Base-by-base conservation (phyloP, 108 stramenopile species). In the Nitzschia inconspicua region DNA sequence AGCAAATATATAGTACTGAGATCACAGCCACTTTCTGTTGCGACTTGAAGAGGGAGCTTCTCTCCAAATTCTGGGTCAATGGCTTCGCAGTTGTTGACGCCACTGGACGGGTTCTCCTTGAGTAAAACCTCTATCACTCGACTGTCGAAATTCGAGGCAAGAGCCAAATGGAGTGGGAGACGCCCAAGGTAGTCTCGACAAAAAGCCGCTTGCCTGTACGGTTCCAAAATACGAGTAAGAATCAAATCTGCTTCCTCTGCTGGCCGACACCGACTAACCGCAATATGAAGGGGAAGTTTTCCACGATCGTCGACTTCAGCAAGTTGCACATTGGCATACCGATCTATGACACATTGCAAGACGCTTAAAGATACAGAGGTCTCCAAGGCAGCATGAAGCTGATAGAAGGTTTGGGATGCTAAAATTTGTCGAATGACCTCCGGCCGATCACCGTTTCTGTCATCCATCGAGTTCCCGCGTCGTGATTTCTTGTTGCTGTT, bases 381-480 rank as follows among this genome's bases (percentile, higher is more conserved):
- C 54, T 69, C 54, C 28, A 81, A 30, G 2, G 80, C 80, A 5
- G 80, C 76, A 47, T 81, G 80, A 2, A 81, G 42, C 27, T 75
- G 43, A 30, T 75, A 42, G 32, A 79, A 79, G 6, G 49, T 31
- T 25, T 64, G 66, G n/a, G n/a, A n/a, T n/a, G n/a, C n/a, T n/a
- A n/a, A n/a, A n/a, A n/a, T n/a, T n/a, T n/a, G n/a, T n/a, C n/a
- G n/a, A n/a, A n/a, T n/a, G n/a, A n/a, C n/a, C n/a, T n/a, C n/a
- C n/a, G n/a, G n/a, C n/a, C n/a, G n/a, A n/a, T n/a, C n/a, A n/a
- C n/a, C 34, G 3, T 37, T 16, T 22, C 37, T 16, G 3, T 37
- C 29, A 37, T 37, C 31, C 18, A 28, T 23, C 29, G n/a, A n/a
- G 34, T 11, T 29, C 11, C 53, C 53, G 13, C 25, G 40, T 29